Evolutionary conservation across 2,329 filamentous ascomycete species (phyloP).

Genomic region (Magnaporthiopsis incrustans): DNA sequence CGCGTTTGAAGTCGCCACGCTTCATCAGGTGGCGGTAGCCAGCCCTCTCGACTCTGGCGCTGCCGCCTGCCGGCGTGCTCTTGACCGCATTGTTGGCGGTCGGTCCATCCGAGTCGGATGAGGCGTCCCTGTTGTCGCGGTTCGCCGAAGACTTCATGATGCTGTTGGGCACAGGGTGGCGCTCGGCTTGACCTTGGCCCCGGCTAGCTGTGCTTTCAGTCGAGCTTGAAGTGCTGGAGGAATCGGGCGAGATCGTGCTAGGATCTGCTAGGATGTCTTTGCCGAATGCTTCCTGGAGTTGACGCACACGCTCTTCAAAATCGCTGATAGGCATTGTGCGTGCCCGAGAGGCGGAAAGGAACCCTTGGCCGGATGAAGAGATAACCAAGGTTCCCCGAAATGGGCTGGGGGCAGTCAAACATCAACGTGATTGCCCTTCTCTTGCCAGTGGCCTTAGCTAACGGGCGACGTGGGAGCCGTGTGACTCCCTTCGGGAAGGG

Average conservation of each 20-base stretch:
- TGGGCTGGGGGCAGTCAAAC: background rate
- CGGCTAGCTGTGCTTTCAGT: background rate
- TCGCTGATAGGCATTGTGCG: background rate
- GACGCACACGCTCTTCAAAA: background rate
- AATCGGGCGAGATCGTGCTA: background rate
- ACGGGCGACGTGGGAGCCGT: background rate
- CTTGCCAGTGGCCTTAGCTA: too few relatives aligned
- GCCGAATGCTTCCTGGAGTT: background rate
- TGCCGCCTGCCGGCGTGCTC: background rate
- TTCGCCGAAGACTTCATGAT: too few relatives aligned
- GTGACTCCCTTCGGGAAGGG: background rate
- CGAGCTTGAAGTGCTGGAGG: background rate
- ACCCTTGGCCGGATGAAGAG: background rate
- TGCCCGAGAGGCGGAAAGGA: too few relatives aligned
- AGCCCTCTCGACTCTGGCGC: background rate
- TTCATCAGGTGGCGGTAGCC: background rate
- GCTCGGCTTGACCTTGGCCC: background rate
- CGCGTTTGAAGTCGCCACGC: background rate
- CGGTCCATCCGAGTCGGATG: background rate
- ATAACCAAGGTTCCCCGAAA: background rate
- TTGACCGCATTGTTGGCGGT: background rate
- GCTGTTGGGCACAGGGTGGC: too few relatives aligned
- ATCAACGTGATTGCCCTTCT: background rate
- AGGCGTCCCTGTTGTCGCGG: background rate
- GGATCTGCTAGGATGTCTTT: background rate